Conservation (phyloP, 306 rosid species). For the Malus asiatica region DNA sequence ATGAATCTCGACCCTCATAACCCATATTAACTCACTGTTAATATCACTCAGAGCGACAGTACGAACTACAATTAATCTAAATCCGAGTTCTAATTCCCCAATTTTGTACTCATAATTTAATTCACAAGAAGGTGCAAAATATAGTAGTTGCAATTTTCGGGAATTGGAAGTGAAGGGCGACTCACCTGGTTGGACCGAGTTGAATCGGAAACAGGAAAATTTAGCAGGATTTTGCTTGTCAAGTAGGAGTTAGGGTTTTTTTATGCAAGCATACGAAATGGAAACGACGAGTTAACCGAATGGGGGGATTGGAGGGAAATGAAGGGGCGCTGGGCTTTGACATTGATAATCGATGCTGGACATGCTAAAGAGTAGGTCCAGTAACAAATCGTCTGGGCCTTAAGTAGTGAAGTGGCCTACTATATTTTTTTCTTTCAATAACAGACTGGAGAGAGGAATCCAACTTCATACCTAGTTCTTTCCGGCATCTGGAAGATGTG, state of each 20-base stretch:
- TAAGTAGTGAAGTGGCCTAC: background rate
- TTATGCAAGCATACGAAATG: background rate
- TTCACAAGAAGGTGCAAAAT: background rate
- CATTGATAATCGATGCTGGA: background rate
- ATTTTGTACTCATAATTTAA: background rate
- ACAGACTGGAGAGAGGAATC: too few species aligned
- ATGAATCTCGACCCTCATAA: background rate
- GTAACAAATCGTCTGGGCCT: background rate
- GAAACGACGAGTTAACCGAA: background rate
- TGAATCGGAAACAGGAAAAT: background rate
- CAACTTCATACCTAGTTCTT: too few species aligned
- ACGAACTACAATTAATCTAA: background rate
- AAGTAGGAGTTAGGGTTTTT: conserved; percentile 24
- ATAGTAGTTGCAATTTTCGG: background rate
- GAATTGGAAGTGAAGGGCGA: background rate
- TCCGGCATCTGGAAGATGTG: too few species aligned
- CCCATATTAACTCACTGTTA: background rate
- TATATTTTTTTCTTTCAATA: background rate
- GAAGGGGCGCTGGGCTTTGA: conserved; percentile 1
- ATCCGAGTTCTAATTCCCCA: background rate
- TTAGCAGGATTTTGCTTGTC: background rate
- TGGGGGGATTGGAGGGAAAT: conserved; percentile 18
- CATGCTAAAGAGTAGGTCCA: background rate
- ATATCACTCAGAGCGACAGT: background rate
- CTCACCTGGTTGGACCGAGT: conserved; percentile 17